Base-by-base conservation (phyloP, 441 rosid species). In the Cnidoscolus chayamansa region DNA sequence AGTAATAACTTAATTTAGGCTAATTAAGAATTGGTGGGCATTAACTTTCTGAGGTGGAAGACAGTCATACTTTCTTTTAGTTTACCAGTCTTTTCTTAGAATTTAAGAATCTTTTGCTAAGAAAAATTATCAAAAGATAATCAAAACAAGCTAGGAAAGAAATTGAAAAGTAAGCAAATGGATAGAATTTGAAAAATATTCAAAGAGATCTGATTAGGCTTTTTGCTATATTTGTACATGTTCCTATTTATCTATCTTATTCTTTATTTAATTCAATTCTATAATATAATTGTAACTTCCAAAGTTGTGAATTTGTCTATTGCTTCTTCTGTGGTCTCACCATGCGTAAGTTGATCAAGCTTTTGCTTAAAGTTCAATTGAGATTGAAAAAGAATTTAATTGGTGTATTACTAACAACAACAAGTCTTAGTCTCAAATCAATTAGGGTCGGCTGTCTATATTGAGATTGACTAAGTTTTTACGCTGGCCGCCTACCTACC, bases 41-140 rank as follows among this genome's bases (percentile, higher is more conserved):
- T 65, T 51, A 47, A 4, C 51, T 53, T 43, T 63, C 19, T 37
- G 62, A 64, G 53, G 8, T 31, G 17, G 45, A 73, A 48, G 30
- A 45, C 48, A n/a, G 76, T 63, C 75, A 72, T 19, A 62, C 9
- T 61, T 50, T 40, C 45, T 7, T n/a, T 7, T 10, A 11, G 47
- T 43, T 47, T 51, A 15, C 43, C 45, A 48, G 4, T 30, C 49
- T 4, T 25, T 65, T 9, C 37, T 11, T 37, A 16, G 19, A 48
- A 32, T 17, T 53, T 11, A 10, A 61, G 58, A 61, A 61, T 71
- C 49, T 15, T 4, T 72, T 20, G 16, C 40, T 35, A 37, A 37
- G 1, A 53, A 72, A 55, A 57, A 17, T 17, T 45, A 31, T 17
- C n/a, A 60, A 68, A 49, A 50, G 59, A 55, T 30, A 54, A 71